Evolutionary conservation across 2,329 filamentous ascomycete genomes (phyloP), one percentile per base, ranked within the genome.

Genomic region (Epichloe amarillans): DNA sequence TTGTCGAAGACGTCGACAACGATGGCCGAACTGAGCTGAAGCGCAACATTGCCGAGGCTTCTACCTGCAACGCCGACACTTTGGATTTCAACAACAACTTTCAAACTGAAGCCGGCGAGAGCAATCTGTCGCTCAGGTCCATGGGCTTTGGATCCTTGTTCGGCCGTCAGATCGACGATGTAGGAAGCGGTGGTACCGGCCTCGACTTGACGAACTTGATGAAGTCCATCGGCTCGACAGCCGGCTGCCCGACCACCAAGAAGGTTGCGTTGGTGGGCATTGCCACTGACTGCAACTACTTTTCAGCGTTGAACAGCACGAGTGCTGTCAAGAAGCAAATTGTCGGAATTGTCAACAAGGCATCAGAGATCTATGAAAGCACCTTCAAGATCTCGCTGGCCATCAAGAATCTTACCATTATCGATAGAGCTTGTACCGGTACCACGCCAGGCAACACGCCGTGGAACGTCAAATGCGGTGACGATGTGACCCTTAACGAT

Each of bases 311-410:
- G 64, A 77, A 82, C 54, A 77, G 75, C 21, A 72, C 79, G 47
- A 72, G 79, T n/a, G 64, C 58, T 6, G 77, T 84, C 23, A 77
- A 83, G 51, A 66, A 77, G 54, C 93, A 93, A 63, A 77, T 98
- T 55, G 89, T 98, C 59, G 75, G 73, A 49, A 76, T 88, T 63
- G 85, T 98, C 64, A 96, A 95, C 69, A 75, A 82, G 43, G 93
- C 93, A 0, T 96, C 91, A 2, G 79, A 82, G 54, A 70, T 96
- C 10, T 98, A 93, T 62, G 93, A 98, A 66, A 80, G 76, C 58
- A 86, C 86, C 7, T 97, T 98, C 72, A 96, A 96, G 67, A 91
- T 98, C 60, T 91, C 90, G 0, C 80, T 98, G 37, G 93, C 89
- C 42, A 80, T 98, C 53, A 81, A 84, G 58, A 95, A 95, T 62